These are phyloP conservation scores for Gyromitra esculenta DNA, from an alignment of 2,329 filamentous ascomycete species.

Conservation along the genomic window DNA sequence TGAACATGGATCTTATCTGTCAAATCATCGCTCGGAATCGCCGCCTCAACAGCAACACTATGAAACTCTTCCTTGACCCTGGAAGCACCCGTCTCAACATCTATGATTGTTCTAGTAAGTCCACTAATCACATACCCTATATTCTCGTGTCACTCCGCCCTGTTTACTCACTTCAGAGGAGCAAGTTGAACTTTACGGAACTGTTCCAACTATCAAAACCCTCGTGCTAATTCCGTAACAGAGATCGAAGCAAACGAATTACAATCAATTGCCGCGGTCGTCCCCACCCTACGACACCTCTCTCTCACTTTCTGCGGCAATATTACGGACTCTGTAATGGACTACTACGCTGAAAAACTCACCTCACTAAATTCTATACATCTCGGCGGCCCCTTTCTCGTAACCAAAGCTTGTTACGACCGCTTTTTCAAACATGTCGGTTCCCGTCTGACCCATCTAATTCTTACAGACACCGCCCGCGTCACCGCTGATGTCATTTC, in stretches of 20 bases:
- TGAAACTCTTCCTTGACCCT: constrained; percentile 56
- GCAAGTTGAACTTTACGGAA: not conserved
- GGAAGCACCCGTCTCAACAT: constrained; percentile 53
- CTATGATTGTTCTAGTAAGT: constrained; percentile 57
- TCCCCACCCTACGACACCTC: constrained; percentile 56
- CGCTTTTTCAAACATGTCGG: constrained; percentile 55
- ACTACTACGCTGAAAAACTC: constrained; percentile 56
- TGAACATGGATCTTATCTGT: constrained; percentile 57
- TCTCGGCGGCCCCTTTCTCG: constrained; percentile 56
- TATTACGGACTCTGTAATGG: constrained; percentile 55
- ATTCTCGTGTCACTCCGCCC: not conserved
- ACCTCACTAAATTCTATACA: constrained; percentile 53
- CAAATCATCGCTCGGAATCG: constrained; percentile 58
- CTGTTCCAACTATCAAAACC: not conserved
- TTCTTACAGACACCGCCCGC: constrained; percentile 55
- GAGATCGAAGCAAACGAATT: constrained; percentile 54
- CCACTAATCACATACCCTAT: not conserved
- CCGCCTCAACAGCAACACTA: constrained; percentile 55
- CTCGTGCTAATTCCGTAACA: constrained; percentile 38
- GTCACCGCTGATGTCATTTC: constrained; percentile 52
- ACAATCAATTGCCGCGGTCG: constrained; percentile 53
- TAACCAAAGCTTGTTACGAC: constrained; percentile 54
- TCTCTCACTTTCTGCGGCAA: constrained; percentile 55
- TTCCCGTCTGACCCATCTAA: constrained; percentile 51
- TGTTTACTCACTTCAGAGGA: not conserved